A percentile compares a stretch with the other conserved stretches of the same genome.
Evolutionary conservation across 495 filamentous ascomycete genomes (phyloP).

Genomic region (Xylaria venustula): DNA sequence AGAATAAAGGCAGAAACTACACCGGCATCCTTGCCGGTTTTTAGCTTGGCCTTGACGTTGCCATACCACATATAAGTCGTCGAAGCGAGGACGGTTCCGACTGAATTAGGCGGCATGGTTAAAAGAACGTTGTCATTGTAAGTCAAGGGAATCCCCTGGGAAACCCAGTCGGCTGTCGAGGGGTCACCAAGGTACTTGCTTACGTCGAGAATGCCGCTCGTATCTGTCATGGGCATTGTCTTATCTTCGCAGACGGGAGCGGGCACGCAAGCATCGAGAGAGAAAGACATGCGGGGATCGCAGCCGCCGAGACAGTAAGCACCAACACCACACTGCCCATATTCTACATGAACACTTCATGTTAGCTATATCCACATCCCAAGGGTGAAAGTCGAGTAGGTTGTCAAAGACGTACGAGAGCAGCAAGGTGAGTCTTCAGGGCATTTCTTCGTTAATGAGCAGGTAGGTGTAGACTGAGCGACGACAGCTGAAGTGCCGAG

Average conservation of each 20-base stretch:
- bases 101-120: conserved; percentile 80
- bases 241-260: conserved; percentile 75
- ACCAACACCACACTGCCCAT: conserved; percentile 88
- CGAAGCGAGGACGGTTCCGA: conserved; percentile 83
- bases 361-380: background rate
- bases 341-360: conserved; percentile 58
- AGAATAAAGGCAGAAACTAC: conserved; percentile 97
- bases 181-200: conserved; percentile 83
- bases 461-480: conserved; percentile 28
- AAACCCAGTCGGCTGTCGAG: conserved; percentile 78
- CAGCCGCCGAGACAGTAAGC: conserved; percentile 96
- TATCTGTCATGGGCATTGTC: conserved; percentile 67
- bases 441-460: conserved; percentile 62
- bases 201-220: conserved; percentile 67
- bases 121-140: conserved; percentile 67
- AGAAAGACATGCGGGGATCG: conserved; percentile 78
- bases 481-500: conserved; percentile 40
- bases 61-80: conserved; percentile 97
- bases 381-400: conserved; percentile 2
- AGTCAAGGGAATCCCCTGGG: conserved; percentile 67
- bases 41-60: conserved; percentile 80
- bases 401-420: conserved; percentile 66
- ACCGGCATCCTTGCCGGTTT: conserved; percentile 79
- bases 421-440: conserved; percentile 80
- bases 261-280: conserved; percentile 82